Conservation (phyloP, 805 yeast species). For the Torulaspora delbrueckii region DNA sequence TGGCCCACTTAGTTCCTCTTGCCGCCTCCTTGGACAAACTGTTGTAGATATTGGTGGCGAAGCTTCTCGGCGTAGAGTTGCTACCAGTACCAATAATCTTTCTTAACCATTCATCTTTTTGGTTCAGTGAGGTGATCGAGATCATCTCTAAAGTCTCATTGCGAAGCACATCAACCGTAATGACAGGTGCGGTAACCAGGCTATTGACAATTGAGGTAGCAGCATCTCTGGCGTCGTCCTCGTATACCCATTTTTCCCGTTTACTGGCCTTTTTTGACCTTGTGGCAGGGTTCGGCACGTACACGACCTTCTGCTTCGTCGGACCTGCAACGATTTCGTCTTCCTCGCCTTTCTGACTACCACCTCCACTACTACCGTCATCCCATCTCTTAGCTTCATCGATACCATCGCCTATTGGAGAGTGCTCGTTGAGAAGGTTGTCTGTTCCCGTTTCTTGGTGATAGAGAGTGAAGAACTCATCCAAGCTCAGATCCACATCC, state of each 20-base stretch:
- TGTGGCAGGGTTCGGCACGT: constrained; percentile 76
- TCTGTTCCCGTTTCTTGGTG: constrained; percentile 29
- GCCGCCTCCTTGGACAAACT: constrained; percentile 68
- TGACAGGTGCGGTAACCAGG: constrained; percentile 63
- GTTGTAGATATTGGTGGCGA: constrained; percentile 66
- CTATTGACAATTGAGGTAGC: constrained; percentile 49
- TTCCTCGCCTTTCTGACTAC: constrained; percentile 28
- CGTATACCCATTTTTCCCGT: constrained; percentile 70
- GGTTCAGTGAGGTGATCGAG: constrained; percentile 65
- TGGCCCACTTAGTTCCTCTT: constrained; percentile 69
- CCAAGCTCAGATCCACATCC: constrained; percentile 70
- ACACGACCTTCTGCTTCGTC: constrained; percentile 49
- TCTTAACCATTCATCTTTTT: constrained; percentile 71
- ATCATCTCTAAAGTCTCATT: constrained; percentile 87
- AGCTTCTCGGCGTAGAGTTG: constrained; percentile 75
- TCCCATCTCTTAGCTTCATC: constrained; percentile 30
- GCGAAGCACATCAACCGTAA: constrained; percentile 67
- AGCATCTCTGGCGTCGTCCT: constrained; percentile 64
- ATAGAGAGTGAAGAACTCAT: constrained; percentile 54
- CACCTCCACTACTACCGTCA: constrained; percentile 29
- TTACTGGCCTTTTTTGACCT: constrained; percentile 71
- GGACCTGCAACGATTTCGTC: constrained; percentile 17
- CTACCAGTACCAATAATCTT: constrained; percentile 73
- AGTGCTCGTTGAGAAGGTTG: constrained; percentile 10
- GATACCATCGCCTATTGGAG: constrained; percentile 18